phyloP scores from a whole-genome alignment of 2,329 filamentous ascomycete genomes.

The Cytospora leucostoma region DNA sequence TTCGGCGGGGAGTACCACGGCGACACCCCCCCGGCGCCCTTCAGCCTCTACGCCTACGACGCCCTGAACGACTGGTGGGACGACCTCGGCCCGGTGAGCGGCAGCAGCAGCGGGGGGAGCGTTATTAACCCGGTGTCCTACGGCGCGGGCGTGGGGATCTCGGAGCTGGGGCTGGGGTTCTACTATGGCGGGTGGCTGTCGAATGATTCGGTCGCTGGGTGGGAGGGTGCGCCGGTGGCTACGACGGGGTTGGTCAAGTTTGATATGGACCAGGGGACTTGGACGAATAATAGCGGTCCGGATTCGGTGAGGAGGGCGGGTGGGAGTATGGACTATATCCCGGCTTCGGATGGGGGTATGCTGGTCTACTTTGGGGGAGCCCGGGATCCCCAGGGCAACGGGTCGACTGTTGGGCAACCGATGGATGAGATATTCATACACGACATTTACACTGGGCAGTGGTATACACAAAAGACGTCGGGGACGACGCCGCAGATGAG shows the following conservation, averaged over 20 bases:
- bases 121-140: conserved; percentile 52
- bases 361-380: conserved; percentile 65
- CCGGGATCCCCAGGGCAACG: conserved; percentile 49
- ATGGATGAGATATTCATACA: conserved; percentile 59
- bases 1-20: conserved; percentile 60
- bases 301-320: conserved; percentile 58
- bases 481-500: conserved; percentile 55
- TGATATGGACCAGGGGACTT: conserved; percentile 53
- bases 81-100: conserved; percentile 42
- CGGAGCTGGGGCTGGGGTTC: conserved; percentile 57
- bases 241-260: conserved; percentile 57
- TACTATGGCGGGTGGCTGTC: conserved; percentile 66
- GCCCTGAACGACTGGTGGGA: conserved; percentile 59
- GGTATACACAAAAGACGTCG: conserved; percentile 60
- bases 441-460: conserved; percentile 59
- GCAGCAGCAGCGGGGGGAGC: conserved; percentile 34
- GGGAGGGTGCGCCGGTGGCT: conserved; percentile 50
- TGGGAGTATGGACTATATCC: conserved; percentile 61
- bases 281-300: conserved; percentile 56
- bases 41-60: conserved; percentile 60
- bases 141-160: conserved; percentile 57
- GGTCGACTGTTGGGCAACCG: conserved; percentile 46
- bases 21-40: conserved; percentile 44
- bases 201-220: conserved; percentile 53
- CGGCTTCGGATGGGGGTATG: conserved; percentile 59